A percentile compares a stretch with the other conserved stretches of the same genome.
phyloP scores from a whole-genome alignment of 108 stramenopile genomes.

The Conticribra weissflogii region DNA sequence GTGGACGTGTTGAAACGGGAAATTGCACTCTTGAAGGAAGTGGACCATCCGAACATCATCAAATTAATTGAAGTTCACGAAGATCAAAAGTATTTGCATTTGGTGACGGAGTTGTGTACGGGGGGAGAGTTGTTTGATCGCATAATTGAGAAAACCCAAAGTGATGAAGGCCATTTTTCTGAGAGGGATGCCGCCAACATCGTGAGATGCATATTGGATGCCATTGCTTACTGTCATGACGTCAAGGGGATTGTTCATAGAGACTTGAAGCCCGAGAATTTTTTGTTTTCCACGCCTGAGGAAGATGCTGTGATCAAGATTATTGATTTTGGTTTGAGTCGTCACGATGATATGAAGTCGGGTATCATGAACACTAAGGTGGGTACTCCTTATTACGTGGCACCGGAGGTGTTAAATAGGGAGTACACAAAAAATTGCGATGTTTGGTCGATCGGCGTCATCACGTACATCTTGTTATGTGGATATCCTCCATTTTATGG shows the following conservation, averaged over 20 bases:
- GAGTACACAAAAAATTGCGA: conserved; percentile 95
- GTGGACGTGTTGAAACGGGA: conserved; percentile 89
- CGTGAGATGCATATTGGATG: conserved; percentile 89
- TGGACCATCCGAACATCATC: conserved; percentile 92
- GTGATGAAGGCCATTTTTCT: conserved; percentile 91
- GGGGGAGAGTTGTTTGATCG: conserved; percentile 95
- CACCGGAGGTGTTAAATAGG: conserved; percentile 91
- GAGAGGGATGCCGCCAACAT: conserved; percentile 91
- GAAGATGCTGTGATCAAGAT: conserved; percentile 93
- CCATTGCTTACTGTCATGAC: conserved; percentile 95
- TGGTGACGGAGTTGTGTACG: conserved; percentile 93
- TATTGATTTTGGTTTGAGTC: conserved; percentile 98
- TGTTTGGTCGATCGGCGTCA: conserved; percentile 95
- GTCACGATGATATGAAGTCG: conserved; percentile 80
- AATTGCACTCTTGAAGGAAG: conserved; percentile 84
- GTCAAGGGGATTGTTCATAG: conserved; percentile 93
- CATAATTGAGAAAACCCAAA: conserved; percentile 91
- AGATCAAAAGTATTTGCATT: conserved; percentile 82
- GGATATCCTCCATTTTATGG: conserved; percentile 84
- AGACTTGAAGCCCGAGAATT: conserved; percentile 93
- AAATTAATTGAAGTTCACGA: conserved; percentile 88
- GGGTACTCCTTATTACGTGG: conserved; percentile 93
- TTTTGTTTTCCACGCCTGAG: conserved; percentile 82
- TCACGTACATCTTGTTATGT: conserved; percentile 90
- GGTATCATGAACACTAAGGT: conserved; percentile 93